Base-by-base conservation (phyloP, 2,329 filamentous ascomycete genomes). In the Gliomastix tumulicola region DNA sequence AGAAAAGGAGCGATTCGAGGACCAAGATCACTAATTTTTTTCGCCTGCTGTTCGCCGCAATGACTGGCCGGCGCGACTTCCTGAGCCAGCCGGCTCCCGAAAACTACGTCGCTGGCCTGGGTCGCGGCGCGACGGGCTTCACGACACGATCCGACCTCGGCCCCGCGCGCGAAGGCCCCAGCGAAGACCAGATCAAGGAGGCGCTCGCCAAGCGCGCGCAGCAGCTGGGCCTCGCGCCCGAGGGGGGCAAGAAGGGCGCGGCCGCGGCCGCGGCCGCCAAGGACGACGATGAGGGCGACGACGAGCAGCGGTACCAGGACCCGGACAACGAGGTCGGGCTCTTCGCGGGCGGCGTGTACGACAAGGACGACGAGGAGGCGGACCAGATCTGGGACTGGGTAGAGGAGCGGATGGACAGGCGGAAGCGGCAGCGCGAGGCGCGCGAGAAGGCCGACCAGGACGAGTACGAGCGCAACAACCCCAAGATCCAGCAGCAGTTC, bases 401-500 rank as follows among this genome's bases (percentile, higher is more conserved):
- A 45, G 92, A 98, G 53, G 92, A 96, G 68, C 90, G 85, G 64
- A 97, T 98, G 90, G 89, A 94, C 47, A 76, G 92, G 48, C 74
- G 92, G 44, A 94, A 84, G 67, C 75, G 76, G 49, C 81, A 90
- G 77, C 94, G 92, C 78, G 92, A 98, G 84, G 84, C 82, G 56
- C 88, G 92, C 60, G 92, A 98, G 63, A 71, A 84, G 58, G 76
- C 86, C 66, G 90, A 98, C 69, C 79, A 75, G 59, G 88, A 95
- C 56, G 89, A 97, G 54, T 94, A 95, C 73, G 90, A 98, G 67
- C 81, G 84, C 49, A 90, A 95, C 59, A 97, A 98, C 57, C 92
- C 92, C 12, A 98, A 97, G 64, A 96, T 98, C 36, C 87, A 94
- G 55, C 87, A 96, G 49, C 92, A 98, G 60, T 98, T 98, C 59